Base-by-base conservation (phyloP, 768 basidiomycete species). In the Leccinellum albellum region DNA sequence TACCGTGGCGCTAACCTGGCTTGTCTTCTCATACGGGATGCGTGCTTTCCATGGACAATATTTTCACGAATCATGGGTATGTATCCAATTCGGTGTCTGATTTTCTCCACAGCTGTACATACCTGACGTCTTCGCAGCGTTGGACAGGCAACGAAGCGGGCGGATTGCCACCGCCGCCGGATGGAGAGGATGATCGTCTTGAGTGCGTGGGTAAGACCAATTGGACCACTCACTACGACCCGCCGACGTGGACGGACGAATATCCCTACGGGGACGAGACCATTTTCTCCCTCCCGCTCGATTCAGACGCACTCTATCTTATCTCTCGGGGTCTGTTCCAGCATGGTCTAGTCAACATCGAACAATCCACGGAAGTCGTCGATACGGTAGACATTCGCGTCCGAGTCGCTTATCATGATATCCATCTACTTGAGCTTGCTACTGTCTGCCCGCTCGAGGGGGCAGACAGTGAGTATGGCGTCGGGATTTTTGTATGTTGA, bases 401-500 rank as follows among this genome's bases (percentile, higher is more conserved):
- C 52, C 58, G 70, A 49, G 70, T 68, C 2, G 63, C 63, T 24
- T 72, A 72, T 47, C 2, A 21, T 20, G 6, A 50, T 15, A 53
- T 63, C n/a, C 21, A 54, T 17, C 50, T 51, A 26, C 62, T 73
- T 31, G 59, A 66, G 21, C 61, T 47, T 8, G 66, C 65, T 20
- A 59, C 63, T 28, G 68, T 76, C 33, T 76, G 75, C 47, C 64
- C 44, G 45, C 56, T 71, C 50, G 64, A 69, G 50, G 68, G 63
- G 44, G 55, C 53, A 13, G 66, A 61, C 3, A 57, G 53, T 9
- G 63, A 66, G 24, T 29, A 70, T 44, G 73, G 74, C 7, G 57
- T 71, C 35, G 76, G 74, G 9, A 66, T 76, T 21, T 67, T 75
- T 42, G 75, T 76, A 54, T 37, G 69, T 69, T 3, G 3, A 35